These are phyloP conservation scores for Neurospora sp. DNA, from an alignment of 495 filamentous ascomycete species.

Conservation along the genomic window DNA sequence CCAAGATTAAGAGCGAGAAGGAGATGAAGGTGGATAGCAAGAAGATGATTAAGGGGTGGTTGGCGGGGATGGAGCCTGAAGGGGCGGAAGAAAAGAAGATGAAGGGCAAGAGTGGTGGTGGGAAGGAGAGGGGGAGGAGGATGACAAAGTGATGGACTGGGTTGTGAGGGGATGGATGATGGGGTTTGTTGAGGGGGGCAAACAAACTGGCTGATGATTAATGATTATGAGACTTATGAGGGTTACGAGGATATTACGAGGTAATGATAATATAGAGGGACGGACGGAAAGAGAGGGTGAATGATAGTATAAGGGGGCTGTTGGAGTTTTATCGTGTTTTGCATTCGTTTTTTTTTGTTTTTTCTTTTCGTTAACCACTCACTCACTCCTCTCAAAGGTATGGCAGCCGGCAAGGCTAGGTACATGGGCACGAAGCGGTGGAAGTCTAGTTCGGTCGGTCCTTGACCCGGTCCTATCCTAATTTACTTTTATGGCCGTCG, in stretches of 20 bases:
- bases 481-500: neutral
- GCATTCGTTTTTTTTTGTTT: neutral
- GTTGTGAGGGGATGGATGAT: neutral
- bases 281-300: neutral
- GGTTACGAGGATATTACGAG: neutral
- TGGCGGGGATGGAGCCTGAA: conserved; percentile 10
- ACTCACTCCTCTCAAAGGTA: neutral
- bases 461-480: neutral
- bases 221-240: neutral
- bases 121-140: neutral
- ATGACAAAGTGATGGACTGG: neutral
- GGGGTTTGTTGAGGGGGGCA: neutral
- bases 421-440: neutral
- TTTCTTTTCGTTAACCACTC: neutral
- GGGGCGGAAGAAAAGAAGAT: neutral
- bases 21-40: conserved; percentile 15
- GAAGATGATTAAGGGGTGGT: conserved; percentile 13
- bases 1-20: conserved; percentile 15
- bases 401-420: neutral
- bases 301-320: neutral
- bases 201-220: neutral
- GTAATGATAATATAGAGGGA: neutral
- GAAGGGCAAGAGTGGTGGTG: neutral
- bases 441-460: neutral
- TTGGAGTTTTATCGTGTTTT: neutral